Evolutionary conservation across 257 asterid genomes (phyloP).

Genomic region (Linaria vulgaris): DNA sequence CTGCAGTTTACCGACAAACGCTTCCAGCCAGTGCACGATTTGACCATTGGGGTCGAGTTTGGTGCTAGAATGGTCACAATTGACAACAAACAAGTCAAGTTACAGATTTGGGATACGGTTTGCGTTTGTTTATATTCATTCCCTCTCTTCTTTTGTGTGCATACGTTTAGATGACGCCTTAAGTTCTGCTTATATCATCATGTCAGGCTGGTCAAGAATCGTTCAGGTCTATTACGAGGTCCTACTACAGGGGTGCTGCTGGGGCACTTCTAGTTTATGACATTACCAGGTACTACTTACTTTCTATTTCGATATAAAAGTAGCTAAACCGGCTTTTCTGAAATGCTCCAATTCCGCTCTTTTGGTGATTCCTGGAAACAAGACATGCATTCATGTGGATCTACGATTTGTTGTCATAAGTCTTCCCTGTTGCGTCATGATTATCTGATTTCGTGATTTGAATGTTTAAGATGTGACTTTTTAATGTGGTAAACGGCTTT

Average conservation of each 20-base stretch:
- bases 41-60: conserved; percentile 79
- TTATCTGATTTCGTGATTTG: neutral
- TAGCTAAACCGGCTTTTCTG: neutral
- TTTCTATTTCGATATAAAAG: too few species aligned
- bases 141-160: neutral
- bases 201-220: conserved; percentile 89
- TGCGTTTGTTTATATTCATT: too few species aligned
- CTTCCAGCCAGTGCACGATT: conserved; percentile 80
- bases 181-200: neutral
- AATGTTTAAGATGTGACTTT: too few species aligned
- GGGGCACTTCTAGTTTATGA: conserved; percentile 89
- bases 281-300: conserved; percentile 61
- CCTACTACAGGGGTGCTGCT: conserved; percentile 84
- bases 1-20: conserved; percentile 80
- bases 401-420: too few species aligned
- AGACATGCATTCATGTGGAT: neutral
- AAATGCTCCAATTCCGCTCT: neutral
- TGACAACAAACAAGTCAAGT: conserved; percentile 67
- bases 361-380: neutral
- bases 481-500: neutral
- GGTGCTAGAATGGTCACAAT: conserved; percentile 75
- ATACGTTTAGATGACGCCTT: neutral
- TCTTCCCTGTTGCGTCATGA: neutral
- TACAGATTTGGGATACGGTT: conserved; percentile 90
- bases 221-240: conserved; percentile 74